Base-by-base conservation (phyloP, 805 yeast species). In the Brettanomyces anomalus region DNA sequence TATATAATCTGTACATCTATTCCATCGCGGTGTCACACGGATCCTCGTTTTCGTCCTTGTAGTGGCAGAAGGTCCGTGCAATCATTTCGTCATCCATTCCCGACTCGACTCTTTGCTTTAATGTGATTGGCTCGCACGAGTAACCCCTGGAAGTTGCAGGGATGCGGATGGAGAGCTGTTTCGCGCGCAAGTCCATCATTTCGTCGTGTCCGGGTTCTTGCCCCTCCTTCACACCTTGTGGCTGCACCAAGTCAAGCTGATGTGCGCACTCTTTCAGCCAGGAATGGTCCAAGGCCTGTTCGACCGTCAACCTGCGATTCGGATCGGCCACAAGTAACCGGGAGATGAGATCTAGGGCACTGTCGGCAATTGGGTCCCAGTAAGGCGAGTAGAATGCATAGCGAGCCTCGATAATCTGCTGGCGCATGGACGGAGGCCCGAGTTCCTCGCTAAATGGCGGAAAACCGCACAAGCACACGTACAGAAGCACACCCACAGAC, bases 371-470 rank as follows among this genome's bases (percentile, higher is more conserved):
- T 1, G 72, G 72, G 58, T 84, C 90, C 85, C 89, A 84, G 52
- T 79, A 84, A 0, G 90, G 90, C 4, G 85, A 75, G 56, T 77
- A 84, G 55, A 84, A 84, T 0, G 88, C 87, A 59, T 70, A 82
- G 46, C 71, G 74, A 0, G 84, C 90, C 30, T 65, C 63, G 8
- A 80, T 52, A 40, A 84, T 83, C 59, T 84, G 93, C 36, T 83
- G 85, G 46, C 77, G 73, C 84, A 84, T 79, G 19, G 72, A 69
- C 8, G 90, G 90, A 10, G 93, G 93, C 0, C 81, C 89, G 43
- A 84, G 57, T 47, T 85, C 90, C 37, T 83, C 93, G 53, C 87
- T 80, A 55, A 85, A 85, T 0, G 94, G 94, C 4, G 90, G 93
- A 50, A 85, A 85, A 0, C 94, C 94, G 57, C 87, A 83, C 15